Evolutionary conservation across 768 basidiomycete species (phyloP), one percentile per base, ranked within the genome.

Genomic region (Mycena galopus): DNA sequence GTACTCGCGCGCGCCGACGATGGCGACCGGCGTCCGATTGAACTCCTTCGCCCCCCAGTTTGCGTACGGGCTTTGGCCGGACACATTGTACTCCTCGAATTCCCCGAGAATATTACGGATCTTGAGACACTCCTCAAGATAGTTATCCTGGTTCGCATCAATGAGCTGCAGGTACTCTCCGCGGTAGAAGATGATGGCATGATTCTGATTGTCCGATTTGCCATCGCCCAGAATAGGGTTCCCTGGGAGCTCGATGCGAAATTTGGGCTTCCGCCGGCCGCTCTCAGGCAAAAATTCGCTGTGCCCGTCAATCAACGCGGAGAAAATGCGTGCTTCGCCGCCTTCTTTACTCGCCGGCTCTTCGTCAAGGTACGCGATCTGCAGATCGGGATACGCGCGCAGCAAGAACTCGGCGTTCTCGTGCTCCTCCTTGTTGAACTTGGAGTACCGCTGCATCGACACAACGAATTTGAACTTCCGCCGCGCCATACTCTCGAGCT

Each of bases 141-240:
- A 99, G 84, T 99, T 98, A 85, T 99, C 98, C 85, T 99, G 97
- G 81, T 99, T 99, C 82, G 98, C 98, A 76, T 99, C 98, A 81
- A 99, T 98, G 74, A 99, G 95, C 85, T 99, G 98, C 5, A 99
- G 87, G 82, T 99, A 99, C 84, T 99, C 98, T 77, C 98, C 98
- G 72, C 98, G 96, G 84, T 99, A 98, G 87, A 99, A 99, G 82
- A 99, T 92, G 82, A 99, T 97, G 32, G 98, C 97, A 77, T 99
- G 98, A 82, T 99, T 99, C 89, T 99, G 98, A 83, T 99, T 99
- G 86, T 99, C 98, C 29, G 96, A 97, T 84, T 99, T 99, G 69
- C 98, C 98, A 79, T 99, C 98, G 71, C 97, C 98, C 62, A 99
- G 90, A 85, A 99, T 99, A 1, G 98, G 98, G 85, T 99, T 99